Base-by-base conservation (phyloP, 2,329 filamentous ascomycete species). In the Cladophialophora yegresii region DNA sequence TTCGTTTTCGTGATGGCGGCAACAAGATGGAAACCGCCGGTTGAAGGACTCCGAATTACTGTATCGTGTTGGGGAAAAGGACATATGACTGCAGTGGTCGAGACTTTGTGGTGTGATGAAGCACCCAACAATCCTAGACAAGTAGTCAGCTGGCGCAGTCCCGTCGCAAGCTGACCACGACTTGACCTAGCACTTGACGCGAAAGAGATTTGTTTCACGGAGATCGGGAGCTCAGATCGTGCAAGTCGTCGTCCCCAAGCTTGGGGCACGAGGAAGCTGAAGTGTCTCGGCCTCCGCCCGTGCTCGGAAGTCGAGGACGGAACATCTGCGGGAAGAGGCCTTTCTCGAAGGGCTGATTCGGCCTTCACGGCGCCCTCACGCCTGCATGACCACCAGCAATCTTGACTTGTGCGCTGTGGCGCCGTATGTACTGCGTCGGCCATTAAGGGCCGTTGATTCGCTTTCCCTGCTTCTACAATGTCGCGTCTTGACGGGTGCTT, bases 1-100 rank as follows among this genome's bases (percentile, higher is more conserved):
- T 53, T 26, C 33, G 28, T 66, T 65, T 63, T 66, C 63, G 61
- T 68, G 57, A 64, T 49, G 63, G 66, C 61, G 59, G 50, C 56
- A 49, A 43, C 49, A 50, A 32, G 47, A 40, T 57, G 45, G 61
- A 47, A 40, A 62, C 33, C 26, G 49, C 23, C 47, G 54, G 30
- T 40, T 47, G 43, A 33, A 28, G 45, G 26, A 51, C 51, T 33
- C 51, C 51, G 51, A 54, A n/a, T 54, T 33, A 54, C 51, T 33
- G n/a, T 54, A 23, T 40, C 56, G 36, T 40, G 45, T 33, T 47
- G 45, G 43, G 45, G 30, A 51, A 43, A 13, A 33, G 28, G 13
- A 28, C 56, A 59, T 50, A 28, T 58, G 56, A 58, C 56, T 51
- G 56, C 47, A 16, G n/a, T 23, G 32, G 6, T 9, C 13, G 47